Base-by-base conservation (phyloP, 371 early-diverging fungal species). In the Apophysomyces variabilis region DNA sequence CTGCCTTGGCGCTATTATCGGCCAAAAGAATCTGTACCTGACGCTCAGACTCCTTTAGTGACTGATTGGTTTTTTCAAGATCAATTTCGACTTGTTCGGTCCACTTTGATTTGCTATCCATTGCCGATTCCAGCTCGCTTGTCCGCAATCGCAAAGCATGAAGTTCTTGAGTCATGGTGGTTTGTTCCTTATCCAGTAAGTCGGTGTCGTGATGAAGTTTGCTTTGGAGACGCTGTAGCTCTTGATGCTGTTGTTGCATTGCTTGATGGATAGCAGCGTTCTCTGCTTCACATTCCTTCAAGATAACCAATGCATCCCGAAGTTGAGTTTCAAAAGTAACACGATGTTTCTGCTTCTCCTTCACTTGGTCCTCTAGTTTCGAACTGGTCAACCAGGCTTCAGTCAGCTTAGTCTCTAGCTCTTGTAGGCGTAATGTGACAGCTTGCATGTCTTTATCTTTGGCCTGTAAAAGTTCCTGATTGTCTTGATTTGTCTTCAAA, bases 291-390 rank as follows among this genome's bases (percentile, higher is more conserved):
- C 26, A 37, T 6, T 26, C 57, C 21, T 57, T 57, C 7, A 57
- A 35, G 14, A 35, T 35, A 32, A 35, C 57, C 26, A 35, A 14
- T 18, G 57, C 57, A 13, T 57, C 57, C 12, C 37, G 21, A 6
- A 57, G 57, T 18, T 57, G 57, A 14, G n/a, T 26, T 57, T 57
- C 57, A 12, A 37, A 57, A 18, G n/a, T 32, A 18, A 21, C 57
- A 18, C 35, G 57, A 9, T 26, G 11, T 6, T 6, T 6, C 13
- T 57, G 57, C 12, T 16, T 13, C 13, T 26, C 36, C 1, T 57
- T 12, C 11, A 35, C 57, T 57, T 57, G 26, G 5, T 18, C 21
- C 16, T 45, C 46, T 45, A 45, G 13, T 45, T 45, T 45, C 16
- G n/a, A 13, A 45, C n/a, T 45, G 46, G 46, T 45, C 13, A n/a